These are phyloP conservation scores for Potentilla sterilis DNA, from an alignment of 306 rosid genomes.

Conservation along the genomic window DNA sequence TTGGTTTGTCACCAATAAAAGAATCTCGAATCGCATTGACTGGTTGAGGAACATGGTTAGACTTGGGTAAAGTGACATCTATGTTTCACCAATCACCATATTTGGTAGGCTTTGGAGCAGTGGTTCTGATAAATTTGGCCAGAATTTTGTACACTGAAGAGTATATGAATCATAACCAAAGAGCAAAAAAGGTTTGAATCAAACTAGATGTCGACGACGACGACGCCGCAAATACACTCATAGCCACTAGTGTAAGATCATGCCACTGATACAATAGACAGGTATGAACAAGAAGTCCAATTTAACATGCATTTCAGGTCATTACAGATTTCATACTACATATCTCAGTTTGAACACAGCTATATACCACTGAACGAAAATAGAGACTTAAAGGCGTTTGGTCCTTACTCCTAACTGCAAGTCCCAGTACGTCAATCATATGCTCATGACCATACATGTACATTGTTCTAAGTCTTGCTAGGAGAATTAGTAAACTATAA, in stretches of 20 bases:
- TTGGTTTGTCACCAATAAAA: background rate
- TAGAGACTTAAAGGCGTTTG: background rate
- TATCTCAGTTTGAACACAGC: background rate
- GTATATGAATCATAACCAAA: background rate
- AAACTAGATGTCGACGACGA: background rate
- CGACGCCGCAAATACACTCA: background rate
- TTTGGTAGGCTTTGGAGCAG: background rate
- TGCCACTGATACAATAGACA: background rate
- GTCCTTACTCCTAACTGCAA: background rate
- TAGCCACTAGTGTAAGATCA: background rate
- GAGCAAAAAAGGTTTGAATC: background rate
- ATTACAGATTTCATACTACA: background rate
- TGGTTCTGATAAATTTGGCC: background rate
- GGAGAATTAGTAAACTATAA: background rate
- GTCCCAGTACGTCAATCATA: background rate
- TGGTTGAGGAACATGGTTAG: background rate
- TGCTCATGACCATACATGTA: background rate
- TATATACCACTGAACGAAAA: background rate
- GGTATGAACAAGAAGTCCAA: constrained; percentile 2
- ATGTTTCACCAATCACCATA: background rate
- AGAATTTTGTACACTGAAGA: background rate
- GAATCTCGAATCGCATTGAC: background rate
- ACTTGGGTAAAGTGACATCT: background rate
- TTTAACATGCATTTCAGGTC: background rate
- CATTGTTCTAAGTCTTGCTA: background rate